A percentile compares a stretch with the other conserved stretches of the same genome.
phyloP scores from a whole-genome alignment of 1,284 basidiomycete species.

The Trametes sp. region DNA sequence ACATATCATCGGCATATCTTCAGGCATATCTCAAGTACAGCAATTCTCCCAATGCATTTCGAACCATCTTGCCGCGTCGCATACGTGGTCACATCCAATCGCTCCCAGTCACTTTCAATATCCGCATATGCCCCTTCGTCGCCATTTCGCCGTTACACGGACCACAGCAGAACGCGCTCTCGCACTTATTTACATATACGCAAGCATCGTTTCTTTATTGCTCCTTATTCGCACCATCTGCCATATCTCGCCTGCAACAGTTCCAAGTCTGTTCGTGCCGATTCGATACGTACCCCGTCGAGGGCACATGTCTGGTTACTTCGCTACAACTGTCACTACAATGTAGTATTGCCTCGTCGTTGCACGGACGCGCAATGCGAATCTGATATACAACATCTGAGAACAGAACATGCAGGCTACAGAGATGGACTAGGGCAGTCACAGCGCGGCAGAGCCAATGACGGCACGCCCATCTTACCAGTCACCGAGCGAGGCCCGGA shows the following conservation, averaged over 20 bases:
- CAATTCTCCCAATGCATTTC: constrained; percentile 23
- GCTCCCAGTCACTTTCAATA: background rate
- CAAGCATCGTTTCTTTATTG: constrained; percentile 37
- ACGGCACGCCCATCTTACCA: too few species aligned
- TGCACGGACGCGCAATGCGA: too few species aligned
- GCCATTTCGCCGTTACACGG: background rate
- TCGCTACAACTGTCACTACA: constrained; percentile 5
- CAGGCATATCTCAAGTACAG: constrained; percentile 27
- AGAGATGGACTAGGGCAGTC: too few species aligned
- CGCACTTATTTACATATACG: constrained; percentile 29
- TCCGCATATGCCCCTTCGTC: background rate
- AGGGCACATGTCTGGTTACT: background rate
- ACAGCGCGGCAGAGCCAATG: too few species aligned
- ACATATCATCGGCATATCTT: constrained; percentile 37
- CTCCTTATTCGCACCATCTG: constrained; percentile 34
- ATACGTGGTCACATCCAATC: constrained; percentile 9
- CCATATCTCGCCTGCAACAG: constrained; percentile 21
- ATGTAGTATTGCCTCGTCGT: too few species aligned
- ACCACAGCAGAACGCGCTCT: background rate
- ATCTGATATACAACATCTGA: too few species aligned
- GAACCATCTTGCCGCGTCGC: constrained; percentile 23
- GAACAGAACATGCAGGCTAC: too few species aligned
- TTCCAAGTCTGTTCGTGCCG: background rate
- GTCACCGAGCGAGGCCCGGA: too few species aligned
- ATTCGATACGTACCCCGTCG: background rate